Evolutionary conservation across 2,329 filamentous ascomycete genomes (phyloP).

Genomic region (Plenodomus biglobosus): DNA sequence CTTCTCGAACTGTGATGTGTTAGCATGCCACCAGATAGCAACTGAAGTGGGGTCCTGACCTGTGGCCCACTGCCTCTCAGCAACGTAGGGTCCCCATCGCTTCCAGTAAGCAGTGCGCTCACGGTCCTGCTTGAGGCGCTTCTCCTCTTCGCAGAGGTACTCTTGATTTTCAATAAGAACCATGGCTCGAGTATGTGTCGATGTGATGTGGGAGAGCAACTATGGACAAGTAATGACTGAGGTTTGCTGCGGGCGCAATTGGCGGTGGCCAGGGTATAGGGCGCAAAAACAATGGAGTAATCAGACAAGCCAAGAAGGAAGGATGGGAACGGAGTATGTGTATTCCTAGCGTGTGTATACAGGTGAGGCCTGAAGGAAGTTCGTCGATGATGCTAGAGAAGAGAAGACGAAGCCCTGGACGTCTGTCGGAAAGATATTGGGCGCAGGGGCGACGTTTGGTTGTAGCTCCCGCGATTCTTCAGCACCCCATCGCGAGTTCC

Average conservation of each 20-base stretch:
- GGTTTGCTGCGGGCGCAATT: slow-evolving; percentile 18
- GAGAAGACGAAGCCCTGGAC: slow-evolving; percentile 8
- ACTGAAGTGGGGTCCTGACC: slow-evolving; percentile 55
- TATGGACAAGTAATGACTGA: slow-evolving; percentile 11
- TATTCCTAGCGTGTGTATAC: slow-evolving; percentile 3
- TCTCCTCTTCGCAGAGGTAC: slow-evolving; percentile 87
- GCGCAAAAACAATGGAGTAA: slow-evolving; percentile 21
- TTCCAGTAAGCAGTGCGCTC: slow-evolving; percentile 93
- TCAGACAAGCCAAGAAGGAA: slow-evolving; percentile 9
- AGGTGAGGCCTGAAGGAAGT: slow-evolving; percentile 6
- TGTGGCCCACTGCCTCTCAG: slow-evolving; percentile 94
- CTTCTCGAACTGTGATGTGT: slow-evolving; percentile 71
- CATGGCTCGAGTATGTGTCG: slow-evolving; percentile 57
- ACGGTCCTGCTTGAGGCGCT: slow-evolving; percentile 81
- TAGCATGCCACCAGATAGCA: slow-evolving; percentile 21
- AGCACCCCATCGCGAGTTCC: not conserved
- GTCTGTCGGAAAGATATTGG: slow-evolving; percentile 14
- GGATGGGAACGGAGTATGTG: slow-evolving; percentile 6
- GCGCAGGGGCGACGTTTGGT: slow-evolving; percentile 20
- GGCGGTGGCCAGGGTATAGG: slow-evolving; percentile 26
- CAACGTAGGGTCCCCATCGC: slow-evolving; percentile 93
- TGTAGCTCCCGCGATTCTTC: slow-evolving; percentile 18
- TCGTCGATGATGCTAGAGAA: slow-evolving; percentile 9
- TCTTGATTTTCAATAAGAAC: slow-evolving; percentile 87
- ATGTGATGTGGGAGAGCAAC: slow-evolving; percentile 5